Conservation (phyloP, 129 eudicot genomes). For the Logfia minima region DNA sequence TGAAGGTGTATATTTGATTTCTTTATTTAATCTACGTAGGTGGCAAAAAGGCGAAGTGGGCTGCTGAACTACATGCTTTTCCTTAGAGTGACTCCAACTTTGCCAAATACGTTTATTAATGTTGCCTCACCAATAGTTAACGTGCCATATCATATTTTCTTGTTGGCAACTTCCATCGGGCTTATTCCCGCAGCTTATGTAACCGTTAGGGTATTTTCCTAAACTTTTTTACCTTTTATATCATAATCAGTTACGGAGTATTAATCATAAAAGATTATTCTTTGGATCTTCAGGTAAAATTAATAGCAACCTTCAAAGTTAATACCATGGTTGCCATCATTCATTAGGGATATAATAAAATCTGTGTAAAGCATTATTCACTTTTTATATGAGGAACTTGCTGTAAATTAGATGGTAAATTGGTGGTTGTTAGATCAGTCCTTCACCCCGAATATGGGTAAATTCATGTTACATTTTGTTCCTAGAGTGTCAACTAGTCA, state of each 20-base stretch:
- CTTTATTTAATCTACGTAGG: slow-evolving; percentile 41
- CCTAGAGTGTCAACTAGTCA: neutral
- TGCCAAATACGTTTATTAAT: slow-evolving; percentile 85
- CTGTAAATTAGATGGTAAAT: neutral
- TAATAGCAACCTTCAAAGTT: neutral
- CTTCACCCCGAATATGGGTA: neutral
- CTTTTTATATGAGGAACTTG: neutral
- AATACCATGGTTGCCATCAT: neutral
- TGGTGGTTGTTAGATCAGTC: neutral
- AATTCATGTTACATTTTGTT: neutral
- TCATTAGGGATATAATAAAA: neutral
- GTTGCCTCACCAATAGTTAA: slow-evolving; percentile 83
- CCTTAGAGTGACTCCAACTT: slow-evolving; percentile 74
- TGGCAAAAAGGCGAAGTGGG: slow-evolving; percentile 62
- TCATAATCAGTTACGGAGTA: neutral
- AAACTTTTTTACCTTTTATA: neutral
- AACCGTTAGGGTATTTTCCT: slow-evolving; percentile 63
- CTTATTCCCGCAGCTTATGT: slow-evolving; percentile 83
- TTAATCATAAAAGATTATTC: neutral
- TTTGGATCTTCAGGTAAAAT: neutral
- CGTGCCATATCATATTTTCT: slow-evolving; percentile 69
- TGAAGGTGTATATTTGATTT: neutral
- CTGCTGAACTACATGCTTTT: slow-evolving; percentile 75
- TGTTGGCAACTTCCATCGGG: slow-evolving; percentile 67
- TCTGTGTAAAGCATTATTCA: neutral